Evolutionary conservation across 2,329 filamentous ascomycete species (phyloP).

Genomic region (Metarhizium sp.): DNA sequence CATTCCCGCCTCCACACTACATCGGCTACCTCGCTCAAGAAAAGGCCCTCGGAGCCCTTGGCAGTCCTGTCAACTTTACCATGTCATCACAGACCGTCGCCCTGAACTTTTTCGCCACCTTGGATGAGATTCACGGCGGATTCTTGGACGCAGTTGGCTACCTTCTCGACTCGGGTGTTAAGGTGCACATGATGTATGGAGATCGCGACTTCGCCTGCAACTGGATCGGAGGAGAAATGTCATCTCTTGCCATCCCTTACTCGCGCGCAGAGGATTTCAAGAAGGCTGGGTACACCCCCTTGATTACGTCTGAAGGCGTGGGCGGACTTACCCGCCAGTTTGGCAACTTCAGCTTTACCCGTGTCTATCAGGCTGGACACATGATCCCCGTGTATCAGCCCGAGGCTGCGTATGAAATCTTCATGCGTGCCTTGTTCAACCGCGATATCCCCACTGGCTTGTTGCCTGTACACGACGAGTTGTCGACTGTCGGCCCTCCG

Average conservation of each 20-base stretch:
- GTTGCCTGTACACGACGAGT: slow-evolving; percentile 37
- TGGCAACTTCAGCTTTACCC: slow-evolving; percentile 60
- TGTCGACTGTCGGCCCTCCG: slow-evolving; percentile 40
- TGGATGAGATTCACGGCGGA: slow-evolving; percentile 44
- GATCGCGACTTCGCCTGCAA: slow-evolving; percentile 53
- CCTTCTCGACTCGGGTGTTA: slow-evolving; percentile 52
- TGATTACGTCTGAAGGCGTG: slow-evolving; percentile 53
- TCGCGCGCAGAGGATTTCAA: slow-evolving; percentile 36
- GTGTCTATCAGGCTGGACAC: slow-evolving; percentile 58
- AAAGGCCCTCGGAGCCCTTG: slow-evolving; percentile 47
- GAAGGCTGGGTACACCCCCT: slow-evolving; percentile 58
- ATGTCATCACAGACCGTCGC: slow-evolving; percentile 30
- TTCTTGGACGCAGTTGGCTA: slow-evolving; percentile 43
- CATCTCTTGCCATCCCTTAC: slow-evolving; percentile 54
- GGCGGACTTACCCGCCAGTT: slow-evolving; percentile 65
- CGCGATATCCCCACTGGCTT: slow-evolving; percentile 46
- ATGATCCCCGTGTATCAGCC: slow-evolving; percentile 52
- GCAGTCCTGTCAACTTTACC: slow-evolving; percentile 51
- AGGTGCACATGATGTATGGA: slow-evolving; percentile 63
- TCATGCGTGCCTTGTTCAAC: slow-evolving; percentile 47
- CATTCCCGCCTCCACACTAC: slow-evolving; percentile 55
- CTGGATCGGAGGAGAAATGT: slow-evolving; percentile 61
- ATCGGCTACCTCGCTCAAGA: slow-evolving; percentile 52
- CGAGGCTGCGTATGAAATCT: slow-evolving; percentile 44
- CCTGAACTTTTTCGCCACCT: slow-evolving; percentile 50